Evolutionary conservation across 2,329 filamentous ascomycete genomes (phyloP), one percentile per base, ranked within the genome.

Genomic region (Juglanconis sp.): DNA sequence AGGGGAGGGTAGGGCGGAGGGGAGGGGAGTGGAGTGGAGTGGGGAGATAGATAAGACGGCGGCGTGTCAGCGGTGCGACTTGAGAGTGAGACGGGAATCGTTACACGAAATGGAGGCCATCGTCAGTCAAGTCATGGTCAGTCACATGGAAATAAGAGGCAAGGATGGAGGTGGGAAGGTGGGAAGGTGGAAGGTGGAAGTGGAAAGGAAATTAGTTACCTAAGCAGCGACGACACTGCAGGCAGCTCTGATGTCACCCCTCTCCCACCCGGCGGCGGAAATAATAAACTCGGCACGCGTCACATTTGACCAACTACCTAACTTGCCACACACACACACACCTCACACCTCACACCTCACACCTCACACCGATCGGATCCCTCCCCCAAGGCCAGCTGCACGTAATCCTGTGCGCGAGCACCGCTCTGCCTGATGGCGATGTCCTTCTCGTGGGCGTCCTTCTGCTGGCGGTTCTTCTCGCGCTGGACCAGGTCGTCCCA

Each of bases 371-470:
- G 9, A 13, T 13, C 5, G 6, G 38, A 42, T 42, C 9, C 38
- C 44, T 30, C n/a, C 15, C 50, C 47, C n/a, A 51, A 32, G 13
- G 46, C 15, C 35, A 50, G 15, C 24, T 57, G 15, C 6, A 50
- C 46, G 30, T 34, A 4, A 8, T 74, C 70, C 31, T 69, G 31
- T 4, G 44, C 44, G 5, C 47, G 44, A 38, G 36, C 10, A 6
- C 52, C 52, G 38, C 34, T 62, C 40, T 67, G 59, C n/a, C 66
- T 65, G 30, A 71, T 34, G n/a, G 48, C 60, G 9, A 31, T 15
- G 5, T 4, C 35, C 1, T 30, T 50, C 34, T 58, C 54, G 13
- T 17, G 38, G 7, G 7, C 40, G 17, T 52, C 56, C 40, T 36
- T 55, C 34, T 47, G 32, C 46, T 35, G 31, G 30, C 40, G 53